Base-by-base conservation (phyloP, 208 protist species). In the Naegleria gruberi region DNA sequence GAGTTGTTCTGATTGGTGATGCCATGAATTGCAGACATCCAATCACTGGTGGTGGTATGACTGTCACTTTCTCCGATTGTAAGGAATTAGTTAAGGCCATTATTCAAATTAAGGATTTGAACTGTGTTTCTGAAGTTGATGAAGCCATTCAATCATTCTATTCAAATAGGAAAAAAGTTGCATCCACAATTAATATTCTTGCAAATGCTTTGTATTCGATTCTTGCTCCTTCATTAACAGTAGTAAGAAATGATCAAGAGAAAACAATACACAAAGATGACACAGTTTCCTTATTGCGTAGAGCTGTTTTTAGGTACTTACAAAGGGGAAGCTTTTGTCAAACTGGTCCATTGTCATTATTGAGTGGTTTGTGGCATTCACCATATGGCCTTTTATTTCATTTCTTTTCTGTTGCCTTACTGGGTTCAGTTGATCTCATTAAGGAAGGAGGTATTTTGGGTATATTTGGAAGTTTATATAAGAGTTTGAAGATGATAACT, bases 21-120 rank as follows among this genome's bases (percentile, higher is more conserved):
- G 95, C 97, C 90, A 94, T 95, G 87, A 98, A 98, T 94, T 96
- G 97, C 94, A 94, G 97, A 55, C 95, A 98, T 93, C 96, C 97
- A 26, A 93, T 98, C 26, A 98, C 97, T 10, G 97, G 97, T 89
- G 96, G 95, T 47, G 95, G 96, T 91, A 97, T 97, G 95, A 97
- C 95, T 26, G 96, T 97, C 88, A 95, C 94, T n/a, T 96, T 98
- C 91, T 93, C 93, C 40, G 97, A 98, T 91, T 94, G 95, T 10
- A 43, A 95, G 41, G 91, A 94, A 26, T 90, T 98, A 30, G 92
- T 93, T 1, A 90, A 94, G 45, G 93, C 95, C 41, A 91, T 98
- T n/a, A 91, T 91, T 45, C 26, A 92, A 41, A 84, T 88, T 17
- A 46, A 91, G 30, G 90, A 96, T 57, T 51, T 92, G 41, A 90